Conservation (phyloP, 2,329 filamentous ascomycete genomes). For the Apiospora marii region DNA sequence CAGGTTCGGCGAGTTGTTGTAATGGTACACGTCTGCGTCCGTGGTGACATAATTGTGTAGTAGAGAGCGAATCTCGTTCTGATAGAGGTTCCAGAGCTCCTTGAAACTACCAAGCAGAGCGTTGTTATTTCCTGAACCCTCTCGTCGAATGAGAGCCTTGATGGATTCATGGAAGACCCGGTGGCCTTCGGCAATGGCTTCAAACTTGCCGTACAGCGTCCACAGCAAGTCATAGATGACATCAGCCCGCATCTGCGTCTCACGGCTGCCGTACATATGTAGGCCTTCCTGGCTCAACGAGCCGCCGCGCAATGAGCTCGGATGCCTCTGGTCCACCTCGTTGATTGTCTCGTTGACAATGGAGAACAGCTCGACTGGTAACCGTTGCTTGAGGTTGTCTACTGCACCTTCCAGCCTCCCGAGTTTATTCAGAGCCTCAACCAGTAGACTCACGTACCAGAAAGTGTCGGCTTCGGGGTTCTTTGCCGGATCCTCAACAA, state of each 20-base stretch:
- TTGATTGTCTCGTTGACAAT: constrained; percentile 95
- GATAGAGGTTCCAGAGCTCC: constrained; percentile 96
- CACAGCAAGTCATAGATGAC: constrained; percentile 92
- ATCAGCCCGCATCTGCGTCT: constrained; percentile 80
- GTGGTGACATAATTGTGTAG: constrained; percentile 96
- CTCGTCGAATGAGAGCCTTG: constrained; percentile 82
- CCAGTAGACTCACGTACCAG: constrained; percentile 85
- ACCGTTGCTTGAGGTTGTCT: constrained; percentile 87
- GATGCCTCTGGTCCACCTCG: constrained; percentile 91
- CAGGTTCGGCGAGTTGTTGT: constrained; percentile 62
- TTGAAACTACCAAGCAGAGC: constrained; percentile 87
- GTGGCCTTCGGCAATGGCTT: constrained; percentile 95
- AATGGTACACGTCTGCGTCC: constrained; percentile 78
- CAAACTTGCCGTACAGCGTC: constrained; percentile 95
- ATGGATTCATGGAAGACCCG: constrained; percentile 93
- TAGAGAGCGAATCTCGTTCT: constrained; percentile 94
- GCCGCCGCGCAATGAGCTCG: constrained; percentile 74
- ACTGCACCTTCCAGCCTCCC: constrained; percentile 85
- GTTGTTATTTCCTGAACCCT: constrained; percentile 70
- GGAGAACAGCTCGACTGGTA: constrained; percentile 92
- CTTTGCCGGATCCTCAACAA: constrained; percentile 87
- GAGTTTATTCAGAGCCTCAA: constrained; percentile 91
- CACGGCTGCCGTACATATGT: constrained; percentile 70
- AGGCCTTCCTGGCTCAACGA: constrained; percentile 62
- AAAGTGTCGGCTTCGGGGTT: constrained; percentile 97